Evolutionary conservation across 2,329 filamentous ascomycete species (phyloP), one percentile per base, ranked within the genome.

Genomic region (Didymellaceae sp.): DNA sequence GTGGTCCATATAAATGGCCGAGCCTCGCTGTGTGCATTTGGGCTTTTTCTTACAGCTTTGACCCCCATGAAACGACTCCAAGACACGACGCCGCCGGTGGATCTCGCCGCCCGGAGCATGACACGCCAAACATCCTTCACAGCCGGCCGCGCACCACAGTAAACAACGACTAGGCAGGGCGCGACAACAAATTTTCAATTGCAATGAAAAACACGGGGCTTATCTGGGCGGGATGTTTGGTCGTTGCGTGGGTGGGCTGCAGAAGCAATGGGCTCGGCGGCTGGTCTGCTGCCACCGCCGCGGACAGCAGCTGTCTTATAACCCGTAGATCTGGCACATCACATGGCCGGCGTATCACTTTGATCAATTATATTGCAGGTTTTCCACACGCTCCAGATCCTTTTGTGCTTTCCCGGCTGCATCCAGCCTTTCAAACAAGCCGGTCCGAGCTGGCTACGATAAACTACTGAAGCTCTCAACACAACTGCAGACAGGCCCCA

Each of bases 151-250:
- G 63, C 58, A 62, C 53, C 39, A 55, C 46, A 33, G 47, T 34
- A 50, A 52, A 39, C 33, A 22, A 51, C 42, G 38, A 34, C 54
- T 53, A 59, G 54, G 52, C 59, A 58, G 55, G 47, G 49, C 52
- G 54, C 37, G 45, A 53, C 53, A 50, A 56, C 28, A 57, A 58
- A 61, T 62, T 64, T 68, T 64, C 55, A 64, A 62, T 58, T 33
- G 51, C 34, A 54, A 41, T 62, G 59, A 54, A 57, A 55, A 52
- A 59, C 52, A 39, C 52, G 56, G 57, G 58, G 55, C 64, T 66
- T 67, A 66, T 66, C 65, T 55, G 59, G 47, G 63, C 54, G 56
- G 54, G 43, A 57, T 62, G 61, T 43, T 54, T 52, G 44, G 58
- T 47, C 34, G 52, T 57, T 44, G 51, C 63, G 64, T 56, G 55